Evolutionary conservation across 2,329 filamentous ascomycete genomes (phyloP).

Genomic region (Hymenoscyphus albidus): DNA sequence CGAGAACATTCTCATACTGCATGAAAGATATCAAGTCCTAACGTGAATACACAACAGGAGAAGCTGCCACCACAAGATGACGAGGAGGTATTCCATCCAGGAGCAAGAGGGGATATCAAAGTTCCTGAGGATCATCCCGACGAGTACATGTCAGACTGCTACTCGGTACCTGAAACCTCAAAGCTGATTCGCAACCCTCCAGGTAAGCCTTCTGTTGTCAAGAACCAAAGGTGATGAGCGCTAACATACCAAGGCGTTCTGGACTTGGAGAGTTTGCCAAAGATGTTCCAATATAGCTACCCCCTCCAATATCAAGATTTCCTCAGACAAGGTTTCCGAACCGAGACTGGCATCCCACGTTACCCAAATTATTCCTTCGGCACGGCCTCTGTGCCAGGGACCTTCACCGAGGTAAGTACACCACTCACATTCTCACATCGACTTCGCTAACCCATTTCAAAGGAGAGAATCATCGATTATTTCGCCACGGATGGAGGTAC

Average conservation of each 20-base stretch:
- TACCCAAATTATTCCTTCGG: neutral
- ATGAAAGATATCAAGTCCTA: neutral
- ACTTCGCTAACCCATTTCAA: neutral
- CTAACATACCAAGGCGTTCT: slow-evolving; percentile 3
- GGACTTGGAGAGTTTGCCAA: slow-evolving; percentile 8
- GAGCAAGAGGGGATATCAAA: neutral
- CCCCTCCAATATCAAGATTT: neutral
- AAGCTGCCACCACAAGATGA: neutral
- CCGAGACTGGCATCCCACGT: neutral
- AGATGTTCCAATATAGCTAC: slow-evolving; percentile 11
- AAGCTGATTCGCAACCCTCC: neutral
- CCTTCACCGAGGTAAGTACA: slow-evolving; percentile 12
- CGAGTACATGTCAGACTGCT: neutral
- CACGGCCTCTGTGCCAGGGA: slow-evolving; percentile 13
- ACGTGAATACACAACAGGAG: neutral
- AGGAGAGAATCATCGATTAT: neutral
- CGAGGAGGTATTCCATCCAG: neutral
- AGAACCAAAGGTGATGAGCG: neutral
- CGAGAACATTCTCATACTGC: neutral
- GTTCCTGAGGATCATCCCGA: neutral
- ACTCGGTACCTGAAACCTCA: neutral
- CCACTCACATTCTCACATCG: neutral
- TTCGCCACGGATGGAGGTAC: neutral
- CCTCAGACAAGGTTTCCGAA: neutral
- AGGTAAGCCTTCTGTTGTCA: neutral